Evolutionary conservation across 345 rosid species (phyloP).

Genomic region (Kernera saxatilis): DNA sequence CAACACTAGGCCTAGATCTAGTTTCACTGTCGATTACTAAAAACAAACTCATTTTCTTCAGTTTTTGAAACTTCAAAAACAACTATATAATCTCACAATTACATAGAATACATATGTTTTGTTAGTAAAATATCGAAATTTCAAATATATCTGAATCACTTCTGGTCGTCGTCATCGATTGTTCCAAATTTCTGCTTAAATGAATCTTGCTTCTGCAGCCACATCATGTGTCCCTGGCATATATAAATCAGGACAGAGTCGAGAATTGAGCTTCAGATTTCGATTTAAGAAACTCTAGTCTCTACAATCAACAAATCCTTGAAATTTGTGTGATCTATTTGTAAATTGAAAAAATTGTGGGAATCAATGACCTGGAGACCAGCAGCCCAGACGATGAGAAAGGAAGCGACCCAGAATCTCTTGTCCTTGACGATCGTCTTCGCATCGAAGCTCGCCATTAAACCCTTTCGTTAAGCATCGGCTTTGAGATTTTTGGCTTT

Average conservation of each 20-base stretch:
- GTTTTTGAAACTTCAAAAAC: not conserved
- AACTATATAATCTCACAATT: not conserved
- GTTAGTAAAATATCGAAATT: no score
- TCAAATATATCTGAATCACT: not conserved
- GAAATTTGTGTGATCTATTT: not conserved
- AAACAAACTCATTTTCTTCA: not conserved
- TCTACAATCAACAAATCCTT: not conserved
- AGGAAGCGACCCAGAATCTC: constrained; percentile 81
- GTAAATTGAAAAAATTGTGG: not conserved
- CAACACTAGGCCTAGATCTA: not conserved
- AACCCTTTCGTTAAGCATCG: constrained; percentile 22
- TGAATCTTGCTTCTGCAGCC: constrained; percentile 83
- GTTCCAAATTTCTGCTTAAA: constrained; percentile 67
- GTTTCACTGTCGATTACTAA: not conserved
- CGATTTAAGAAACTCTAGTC: not conserved
- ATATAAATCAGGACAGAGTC: not conserved
- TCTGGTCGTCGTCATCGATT: constrained; percentile 17
- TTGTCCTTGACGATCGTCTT: constrained; percentile 66
- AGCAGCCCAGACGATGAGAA: constrained; percentile 83
- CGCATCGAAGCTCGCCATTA: constrained; percentile 49
- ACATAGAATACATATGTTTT: not conserved
- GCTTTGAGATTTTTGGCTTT: not conserved
- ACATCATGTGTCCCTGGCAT: constrained; percentile 80
- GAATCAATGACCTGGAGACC: constrained; percentile 63
- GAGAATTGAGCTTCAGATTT: not conserved